Conservation (phyloP, 805 yeast species). For the Candida ficus region DNA sequence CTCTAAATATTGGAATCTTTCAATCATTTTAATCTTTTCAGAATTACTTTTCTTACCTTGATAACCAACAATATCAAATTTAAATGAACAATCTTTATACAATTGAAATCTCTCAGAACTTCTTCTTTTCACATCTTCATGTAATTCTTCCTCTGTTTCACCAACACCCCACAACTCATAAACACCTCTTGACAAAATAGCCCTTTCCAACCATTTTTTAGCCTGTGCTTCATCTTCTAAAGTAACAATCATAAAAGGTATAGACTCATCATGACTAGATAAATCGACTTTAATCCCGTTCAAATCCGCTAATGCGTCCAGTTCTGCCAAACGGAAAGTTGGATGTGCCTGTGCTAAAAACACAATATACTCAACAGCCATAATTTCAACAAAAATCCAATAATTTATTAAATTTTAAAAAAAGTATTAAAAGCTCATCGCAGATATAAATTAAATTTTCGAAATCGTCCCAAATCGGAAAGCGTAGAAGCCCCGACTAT, state of each 20-base stretch:
- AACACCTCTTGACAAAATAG: constrained; percentile 67
- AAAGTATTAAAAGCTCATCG: constrained; percentile 7
- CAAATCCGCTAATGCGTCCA: constrained; percentile 76
- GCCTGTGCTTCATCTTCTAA: constrained; percentile 70
- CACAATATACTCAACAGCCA: constrained; percentile 61
- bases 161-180: constrained; percentile 88
- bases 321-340: constrained; percentile 73
- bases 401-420: too few relatives aligned
- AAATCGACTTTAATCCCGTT: constrained; percentile 53
- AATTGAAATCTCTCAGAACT: constrained; percentile 16
- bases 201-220: constrained; percentile 50
- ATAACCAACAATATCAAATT: constrained; percentile 76
- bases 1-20: constrained; percentile 62
- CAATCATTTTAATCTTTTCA: constrained; percentile 57
- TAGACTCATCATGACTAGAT: constrained; percentile 46
- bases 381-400: too few relatives aligned
- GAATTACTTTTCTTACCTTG: constrained; percentile 56
- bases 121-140: constrained; percentile 35
- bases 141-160: constrained; percentile 47
- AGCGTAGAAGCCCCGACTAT: background rate
- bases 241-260: constrained; percentile 69
- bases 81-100: constrained; percentile 53
- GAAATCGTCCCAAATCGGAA: background rate
- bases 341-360: constrained; percentile 82
- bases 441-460: background rate